A percentile compares a stretch with the other conserved stretches of the same genome.
These are phyloP conservation scores for Candida maltosa DNA, from an alignment of 805 yeast genomes.

Conservation along the genomic window DNA sequence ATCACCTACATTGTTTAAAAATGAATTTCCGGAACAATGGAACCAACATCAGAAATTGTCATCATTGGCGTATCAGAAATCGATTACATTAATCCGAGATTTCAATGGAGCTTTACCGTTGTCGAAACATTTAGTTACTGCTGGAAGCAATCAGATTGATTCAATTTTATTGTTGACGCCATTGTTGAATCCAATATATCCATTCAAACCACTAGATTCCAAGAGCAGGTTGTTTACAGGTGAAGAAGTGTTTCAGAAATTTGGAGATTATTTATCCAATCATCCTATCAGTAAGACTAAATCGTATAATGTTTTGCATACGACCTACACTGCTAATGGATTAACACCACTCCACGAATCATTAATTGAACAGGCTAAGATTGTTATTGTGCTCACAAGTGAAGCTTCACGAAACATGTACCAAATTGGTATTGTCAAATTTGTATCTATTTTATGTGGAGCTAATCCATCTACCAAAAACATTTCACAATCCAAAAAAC, in stretches of 20 bases:
- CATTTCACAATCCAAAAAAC: constrained; percentile 37
- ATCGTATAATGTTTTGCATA: constrained; percentile 50
- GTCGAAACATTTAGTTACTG: constrained; percentile 32
- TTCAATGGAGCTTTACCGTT: constrained; percentile 49
- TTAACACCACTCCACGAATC: constrained; percentile 53
- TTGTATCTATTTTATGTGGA: constrained; percentile 52
- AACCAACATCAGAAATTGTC: constrained; percentile 41
- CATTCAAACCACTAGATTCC: constrained; percentile 8
- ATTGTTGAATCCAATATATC: constrained; percentile 34
- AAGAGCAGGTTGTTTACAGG: constrained; percentile 31
- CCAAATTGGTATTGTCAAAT: constrained; percentile 59
- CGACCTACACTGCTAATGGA: constrained; percentile 57
- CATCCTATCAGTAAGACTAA: constrained; percentile 22
- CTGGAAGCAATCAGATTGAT: constrained; percentile 17
- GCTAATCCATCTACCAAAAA: constrained; percentile 33
- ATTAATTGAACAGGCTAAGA: constrained; percentile 48
- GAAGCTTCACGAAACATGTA: constrained; percentile 60
- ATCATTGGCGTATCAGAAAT: constrained; percentile 43
- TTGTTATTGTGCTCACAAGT: constrained; percentile 52
- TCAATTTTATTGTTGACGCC: constrained; percentile 37
- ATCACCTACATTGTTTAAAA: constrained; percentile 22
- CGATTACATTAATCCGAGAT: constrained; percentile 55
- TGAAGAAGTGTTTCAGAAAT: constrained; percentile 51
- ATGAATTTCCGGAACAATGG: constrained; percentile 31
- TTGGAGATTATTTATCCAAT: constrained; percentile 45